Percentiles rank a stretch among this genome's conserved stretches.
phyloP scores from a whole-genome alignment of 768 basidiomycete species.

The Postia placenta region DNA sequence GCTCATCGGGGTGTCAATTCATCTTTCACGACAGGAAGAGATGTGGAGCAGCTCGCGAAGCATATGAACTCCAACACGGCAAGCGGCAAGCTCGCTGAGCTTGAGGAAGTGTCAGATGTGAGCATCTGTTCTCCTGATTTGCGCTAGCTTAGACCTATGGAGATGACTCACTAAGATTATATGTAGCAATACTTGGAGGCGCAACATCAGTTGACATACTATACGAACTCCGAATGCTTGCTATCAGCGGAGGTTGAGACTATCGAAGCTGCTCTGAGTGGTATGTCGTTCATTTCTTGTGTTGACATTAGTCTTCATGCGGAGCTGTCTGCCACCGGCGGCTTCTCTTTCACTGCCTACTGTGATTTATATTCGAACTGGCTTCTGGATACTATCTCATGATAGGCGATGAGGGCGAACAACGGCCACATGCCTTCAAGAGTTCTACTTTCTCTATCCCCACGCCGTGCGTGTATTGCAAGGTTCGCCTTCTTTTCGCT shows the following conservation, averaged over 20 bases:
- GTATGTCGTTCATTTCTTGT: constrained; percentile 32
- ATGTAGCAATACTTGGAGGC: constrained; percentile 57
- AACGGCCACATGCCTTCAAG: constrained; percentile 75
- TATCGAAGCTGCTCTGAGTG: constrained; percentile 56
- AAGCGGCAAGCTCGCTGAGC: constrained; percentile 46
- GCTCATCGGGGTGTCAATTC: constrained; percentile 5
- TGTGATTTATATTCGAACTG: background rate
- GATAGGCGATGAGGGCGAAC: constrained; percentile 70
- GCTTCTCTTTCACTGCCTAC: background rate
- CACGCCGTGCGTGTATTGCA: constrained; percentile 76
- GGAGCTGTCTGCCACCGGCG: background rate
- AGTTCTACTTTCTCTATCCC: constrained; percentile 83
- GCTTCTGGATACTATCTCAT: background rate
- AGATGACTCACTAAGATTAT: background rate
- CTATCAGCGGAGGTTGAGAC: constrained; percentile 61
- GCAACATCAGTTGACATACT: constrained; percentile 51
- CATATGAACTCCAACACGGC: constrained; percentile 41
- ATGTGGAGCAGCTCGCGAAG: constrained; percentile 44
- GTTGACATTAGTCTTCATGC: background rate
- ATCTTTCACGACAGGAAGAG: constrained; percentile 35
- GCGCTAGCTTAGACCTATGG: background rate
- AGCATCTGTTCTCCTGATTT: constrained; percentile 11
- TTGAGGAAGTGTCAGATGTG: constrained; percentile 32
- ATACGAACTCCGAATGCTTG: constrained; percentile 48
- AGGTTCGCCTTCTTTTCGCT: constrained; percentile 36